Evolutionary conservation across 805 yeast species (phyloP).

Genomic region (Vanderwaltozyma tropicalis): DNA sequence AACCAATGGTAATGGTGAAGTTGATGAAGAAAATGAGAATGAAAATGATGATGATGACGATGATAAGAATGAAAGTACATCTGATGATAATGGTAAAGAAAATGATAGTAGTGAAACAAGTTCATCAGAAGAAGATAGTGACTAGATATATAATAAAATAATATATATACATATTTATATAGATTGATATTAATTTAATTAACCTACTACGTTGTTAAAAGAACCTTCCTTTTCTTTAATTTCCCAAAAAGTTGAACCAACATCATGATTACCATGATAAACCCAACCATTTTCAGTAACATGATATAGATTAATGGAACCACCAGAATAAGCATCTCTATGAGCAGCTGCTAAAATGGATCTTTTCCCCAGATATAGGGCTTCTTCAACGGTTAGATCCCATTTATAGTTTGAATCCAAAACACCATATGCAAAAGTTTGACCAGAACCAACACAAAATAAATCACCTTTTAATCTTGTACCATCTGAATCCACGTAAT

Average conservation of each 20-base stretch:
- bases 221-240: conserved; percentile 80
- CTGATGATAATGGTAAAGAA: conserved; percentile 4
- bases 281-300: conserved; percentile 92
- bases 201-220: conserved; percentile 63
- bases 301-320: conserved; percentile 86
- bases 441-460: conserved; percentile 98
- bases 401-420: conserved; percentile 84
- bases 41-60: conserved; percentile 29
- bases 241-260: conserved; percentile 85
- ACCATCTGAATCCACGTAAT: conserved; percentile 95
- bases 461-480: conserved; percentile 88
- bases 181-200: conserved; percentile 1
- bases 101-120: conserved; percentile 7
- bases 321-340: conserved; percentile 97
- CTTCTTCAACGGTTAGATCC: conserved; percentile 90
- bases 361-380: conserved; percentile 87
- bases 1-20: conserved; percentile 25
- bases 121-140: too few species aligned
- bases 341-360: conserved; percentile 96
- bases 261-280: conserved; percentile 91
- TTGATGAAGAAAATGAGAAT: conserved; percentile 32
- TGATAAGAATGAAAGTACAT: background rate
- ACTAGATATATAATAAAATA: conserved; percentile 12
- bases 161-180: background rate
- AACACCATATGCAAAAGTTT: conserved; percentile 98